Conservation (phyloP, 2,329 filamentous ascomycete species). For the Beauveria caledonica region DNA sequence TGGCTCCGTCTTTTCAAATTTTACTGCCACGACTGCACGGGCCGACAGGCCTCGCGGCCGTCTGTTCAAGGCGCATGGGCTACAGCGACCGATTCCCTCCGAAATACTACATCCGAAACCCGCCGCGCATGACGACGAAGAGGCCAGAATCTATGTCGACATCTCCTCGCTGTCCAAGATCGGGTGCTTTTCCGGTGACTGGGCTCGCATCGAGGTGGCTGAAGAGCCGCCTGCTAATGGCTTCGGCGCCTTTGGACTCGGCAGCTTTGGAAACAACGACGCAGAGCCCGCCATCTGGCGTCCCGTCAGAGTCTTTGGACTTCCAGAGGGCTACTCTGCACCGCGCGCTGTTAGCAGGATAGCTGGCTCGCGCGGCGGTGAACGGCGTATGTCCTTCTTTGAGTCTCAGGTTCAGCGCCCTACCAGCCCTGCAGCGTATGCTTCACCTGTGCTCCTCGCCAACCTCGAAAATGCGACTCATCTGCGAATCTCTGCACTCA, state of each 20-base stretch:
- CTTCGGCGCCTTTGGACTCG: slow-evolving; percentile 58
- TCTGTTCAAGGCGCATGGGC: slow-evolving; percentile 73
- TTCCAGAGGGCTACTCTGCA: slow-evolving; percentile 66
- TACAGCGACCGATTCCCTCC: slow-evolving; percentile 62
- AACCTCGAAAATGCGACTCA: slow-evolving; percentile 76
- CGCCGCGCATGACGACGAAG: slow-evolving; percentile 68
- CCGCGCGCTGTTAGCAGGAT: slow-evolving; percentile 51
- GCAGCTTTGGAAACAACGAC: slow-evolving; percentile 47
- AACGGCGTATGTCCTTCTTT: slow-evolving; percentile 52
- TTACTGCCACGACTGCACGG: slow-evolving; percentile 74
- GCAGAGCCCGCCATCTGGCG: slow-evolving; percentile 62
- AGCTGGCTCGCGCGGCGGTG: slow-evolving; percentile 43
- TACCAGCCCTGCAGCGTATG: slow-evolving; percentile 55
- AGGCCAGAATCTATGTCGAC: slow-evolving; percentile 84
- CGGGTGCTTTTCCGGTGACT: slow-evolving; percentile 95
- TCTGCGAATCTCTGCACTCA: slow-evolving; percentile 67
- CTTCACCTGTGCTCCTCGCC: slow-evolving; percentile 78
- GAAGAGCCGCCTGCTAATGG: slow-evolving; percentile 64
- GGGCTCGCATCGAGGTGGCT: slow-evolving; percentile 76
- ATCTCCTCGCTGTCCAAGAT: slow-evolving; percentile 78
- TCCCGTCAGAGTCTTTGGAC: slow-evolving; percentile 78
- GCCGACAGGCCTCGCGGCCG: slow-evolving; percentile 65
- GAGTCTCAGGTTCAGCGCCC: slow-evolving; percentile 59
- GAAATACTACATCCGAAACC: slow-evolving; percentile 83
- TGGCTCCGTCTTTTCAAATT: slow-evolving; percentile 81